A percentile compares a stretch with the other conserved stretches of the same genome.
These are phyloP conservation scores for Neurospora intermedia DNA, from an alignment of 495 filamentous ascomycete genomes.

Conservation along the genomic window DNA sequence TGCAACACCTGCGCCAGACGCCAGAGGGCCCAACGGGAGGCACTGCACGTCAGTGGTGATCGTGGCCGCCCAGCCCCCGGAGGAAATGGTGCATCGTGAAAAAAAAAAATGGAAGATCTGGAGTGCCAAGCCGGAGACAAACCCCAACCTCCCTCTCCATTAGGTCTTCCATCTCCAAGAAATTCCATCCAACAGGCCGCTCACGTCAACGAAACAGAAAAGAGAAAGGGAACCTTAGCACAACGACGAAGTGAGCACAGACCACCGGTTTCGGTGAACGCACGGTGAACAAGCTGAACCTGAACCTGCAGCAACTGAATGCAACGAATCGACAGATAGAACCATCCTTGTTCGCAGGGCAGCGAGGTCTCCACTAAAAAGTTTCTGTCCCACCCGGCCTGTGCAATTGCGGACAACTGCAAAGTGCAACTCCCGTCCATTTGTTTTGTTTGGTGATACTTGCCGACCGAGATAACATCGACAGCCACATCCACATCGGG, in stretches of 20 bases:
- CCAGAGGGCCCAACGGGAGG: neutral
- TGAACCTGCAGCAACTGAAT: neutral
- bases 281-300: conserved; percentile 4
- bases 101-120: neutral
- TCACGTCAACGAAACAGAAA: no score
- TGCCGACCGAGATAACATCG: neutral
- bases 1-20: neutral
- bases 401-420: neutral
- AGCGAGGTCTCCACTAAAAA: conserved; percentile 20
- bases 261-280: neutral
- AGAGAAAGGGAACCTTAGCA: neutral
- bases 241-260: neutral
- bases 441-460: neutral
- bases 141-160: neutral
- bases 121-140: neutral
- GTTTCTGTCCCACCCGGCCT: conserved; percentile 15
- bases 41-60: neutral
- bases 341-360: neutral
- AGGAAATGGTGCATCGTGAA: neutral
- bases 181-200: neutral
- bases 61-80: neutral
- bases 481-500: neutral
- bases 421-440: neutral
- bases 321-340: neutral
- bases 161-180: neutral